A percentile compares a stretch with the other conserved stretches of the same genome.
Conservation (phyloP, 192 early-diverging fungal species). For the Lunasporangiospora selenospora region DNA sequence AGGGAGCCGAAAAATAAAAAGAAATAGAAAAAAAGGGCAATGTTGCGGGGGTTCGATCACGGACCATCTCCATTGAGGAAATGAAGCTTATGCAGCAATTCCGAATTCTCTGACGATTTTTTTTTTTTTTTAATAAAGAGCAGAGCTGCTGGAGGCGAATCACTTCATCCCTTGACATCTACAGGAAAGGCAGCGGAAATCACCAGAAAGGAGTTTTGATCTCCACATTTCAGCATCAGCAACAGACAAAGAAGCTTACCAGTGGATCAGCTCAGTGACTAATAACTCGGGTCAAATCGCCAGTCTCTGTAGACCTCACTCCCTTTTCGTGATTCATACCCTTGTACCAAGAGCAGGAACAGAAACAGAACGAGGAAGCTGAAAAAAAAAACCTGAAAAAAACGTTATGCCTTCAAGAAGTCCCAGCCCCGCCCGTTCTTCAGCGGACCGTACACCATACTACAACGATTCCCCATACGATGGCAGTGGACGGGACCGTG, state of each 20-base stretch:
- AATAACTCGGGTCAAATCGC: not conserved
- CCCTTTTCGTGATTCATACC: not conserved
- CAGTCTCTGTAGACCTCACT: not conserved
- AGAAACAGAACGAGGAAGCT: too few species aligned
- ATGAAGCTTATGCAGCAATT: not conserved
- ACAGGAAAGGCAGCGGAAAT: not conserved
- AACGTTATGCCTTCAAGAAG: slow-evolving; percentile 32
- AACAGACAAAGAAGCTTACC: not conserved
- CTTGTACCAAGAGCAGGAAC: not conserved
- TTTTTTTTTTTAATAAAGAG: not conserved
- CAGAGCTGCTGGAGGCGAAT: too few species aligned
- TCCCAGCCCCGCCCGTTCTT: slow-evolving; percentile 15
- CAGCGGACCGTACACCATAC: not conserved
- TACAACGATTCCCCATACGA: slow-evolving; percentile 1
- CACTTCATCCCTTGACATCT: too few species aligned
- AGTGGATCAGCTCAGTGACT: not conserved
- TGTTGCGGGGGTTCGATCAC: too few species aligned
- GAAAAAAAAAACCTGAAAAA: not conserved
- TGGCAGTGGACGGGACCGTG: not conserved
- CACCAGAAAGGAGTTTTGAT: not conserved
- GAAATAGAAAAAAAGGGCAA: not conserved
- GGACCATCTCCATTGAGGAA: too few species aligned
- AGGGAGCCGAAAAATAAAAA: slow-evolving; percentile 75
- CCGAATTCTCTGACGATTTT: not conserved
- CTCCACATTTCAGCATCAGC: not conserved